Conservation (phyloP, 2,329 filamentous ascomycete genomes). For the Colletotrichum gloeosporioides region DNA sequence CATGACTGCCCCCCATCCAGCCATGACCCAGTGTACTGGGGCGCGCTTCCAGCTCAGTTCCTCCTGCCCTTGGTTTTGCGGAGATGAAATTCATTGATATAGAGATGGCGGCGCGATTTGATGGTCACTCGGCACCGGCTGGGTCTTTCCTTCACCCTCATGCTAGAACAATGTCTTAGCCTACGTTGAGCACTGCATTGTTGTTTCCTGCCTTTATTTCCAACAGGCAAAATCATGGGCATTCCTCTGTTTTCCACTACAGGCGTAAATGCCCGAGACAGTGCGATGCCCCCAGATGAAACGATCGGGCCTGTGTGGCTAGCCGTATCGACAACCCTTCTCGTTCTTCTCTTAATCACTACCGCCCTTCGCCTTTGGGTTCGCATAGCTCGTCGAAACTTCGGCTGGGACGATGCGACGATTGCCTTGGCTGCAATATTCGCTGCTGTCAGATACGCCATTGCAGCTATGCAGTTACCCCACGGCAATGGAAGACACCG, state of each 20-base stretch:
- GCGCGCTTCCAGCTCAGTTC: neutral
- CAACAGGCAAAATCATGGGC: neutral
- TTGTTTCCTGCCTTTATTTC: neutral
- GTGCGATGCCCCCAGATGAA: constrained; percentile 34
- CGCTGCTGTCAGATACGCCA: constrained; percentile 31
- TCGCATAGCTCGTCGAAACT: constrained; percentile 26
- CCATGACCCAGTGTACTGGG: neutral
- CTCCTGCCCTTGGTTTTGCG: neutral
- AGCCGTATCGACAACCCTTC: constrained; percentile 34
- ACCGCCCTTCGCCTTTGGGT: constrained; percentile 36
- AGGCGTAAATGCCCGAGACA: neutral
- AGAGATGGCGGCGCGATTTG: neutral
- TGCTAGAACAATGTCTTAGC: neutral
- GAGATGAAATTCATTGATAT: neutral
- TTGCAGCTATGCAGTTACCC: constrained; percentile 35
- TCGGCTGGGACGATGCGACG: constrained; percentile 43
- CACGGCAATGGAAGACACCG: constrained; percentile 44
- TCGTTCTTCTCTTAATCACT: constrained; percentile 33
- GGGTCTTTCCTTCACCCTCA: neutral
- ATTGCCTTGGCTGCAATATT: constrained; percentile 33
- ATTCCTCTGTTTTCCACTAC: neutral
- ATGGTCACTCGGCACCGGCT: neutral
- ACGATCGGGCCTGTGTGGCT: constrained; percentile 37
- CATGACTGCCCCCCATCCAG: neutral
- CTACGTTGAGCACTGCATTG: neutral